Evolutionary conservation across 805 yeast species (phyloP).

Genomic region (Monosporozyma unispora): DNA sequence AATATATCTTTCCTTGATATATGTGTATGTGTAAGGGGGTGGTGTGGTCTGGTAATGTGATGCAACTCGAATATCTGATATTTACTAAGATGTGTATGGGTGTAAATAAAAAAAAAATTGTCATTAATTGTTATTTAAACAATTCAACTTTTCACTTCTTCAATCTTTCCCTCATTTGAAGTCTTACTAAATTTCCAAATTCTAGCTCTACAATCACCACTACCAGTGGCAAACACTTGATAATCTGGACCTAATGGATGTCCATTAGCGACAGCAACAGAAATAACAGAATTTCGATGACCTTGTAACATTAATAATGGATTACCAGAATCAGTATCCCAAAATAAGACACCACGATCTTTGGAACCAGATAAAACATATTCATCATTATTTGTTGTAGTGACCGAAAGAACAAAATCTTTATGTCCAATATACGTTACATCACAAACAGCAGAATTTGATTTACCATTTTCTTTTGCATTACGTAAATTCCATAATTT

Average conservation of each 20-base stretch:
- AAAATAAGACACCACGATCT: conserved; percentile 93
- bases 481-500: conserved; percentile 87
- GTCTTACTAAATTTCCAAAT: conserved; percentile 73
- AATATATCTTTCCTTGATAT: not conserved
- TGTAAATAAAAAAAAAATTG: too few relatives aligned
- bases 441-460: conserved; percentile 55
- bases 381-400: conserved; percentile 87
- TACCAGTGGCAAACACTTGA: conserved; percentile 92
- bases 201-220: conserved; percentile 96
- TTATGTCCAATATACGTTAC: conserved; percentile 93
- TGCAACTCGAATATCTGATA: not conserved
- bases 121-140: too few relatives aligned
- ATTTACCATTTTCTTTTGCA: conserved; percentile 11
- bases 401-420: conserved; percentile 90
- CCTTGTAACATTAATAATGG: conserved; percentile 94
- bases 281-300: conserved; percentile 89
- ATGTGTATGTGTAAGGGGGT: too few relatives aligned
- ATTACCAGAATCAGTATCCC: conserved; percentile 90
- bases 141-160: conserved; percentile 3
- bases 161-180: conserved; percentile 1
- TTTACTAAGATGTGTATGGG: too few relatives aligned
- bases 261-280: conserved; percentile 84
- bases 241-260: conserved; percentile 47
- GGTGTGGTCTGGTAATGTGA: not conserved
- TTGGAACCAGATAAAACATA: conserved; percentile 91